Evolutionary conservation across 768 basidiomycete genomes (phyloP).

Genomic region (Naganishia randhawae): DNA sequence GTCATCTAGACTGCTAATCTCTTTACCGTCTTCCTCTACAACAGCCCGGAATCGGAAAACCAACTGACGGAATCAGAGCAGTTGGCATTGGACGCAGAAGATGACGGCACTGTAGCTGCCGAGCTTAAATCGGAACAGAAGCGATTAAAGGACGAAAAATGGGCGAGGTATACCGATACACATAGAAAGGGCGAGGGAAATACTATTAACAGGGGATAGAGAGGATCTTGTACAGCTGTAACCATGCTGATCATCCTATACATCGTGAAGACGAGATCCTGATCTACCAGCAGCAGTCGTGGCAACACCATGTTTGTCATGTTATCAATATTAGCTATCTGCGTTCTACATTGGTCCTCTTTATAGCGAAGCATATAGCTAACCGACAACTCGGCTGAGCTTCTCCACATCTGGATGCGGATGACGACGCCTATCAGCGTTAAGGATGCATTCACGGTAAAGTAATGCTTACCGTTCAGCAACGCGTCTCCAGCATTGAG

Average conservation of each 20-base stretch:
- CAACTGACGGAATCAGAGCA: slow-evolving; percentile 72
- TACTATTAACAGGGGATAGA: slow-evolving; percentile 83
- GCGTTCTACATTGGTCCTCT: neutral
- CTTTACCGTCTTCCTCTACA: neutral
- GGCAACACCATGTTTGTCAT: neutral
- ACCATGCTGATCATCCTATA: neutral
- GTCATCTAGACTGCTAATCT: neutral
- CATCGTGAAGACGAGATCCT: neutral
- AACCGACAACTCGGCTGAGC: slow-evolving; percentile 75
- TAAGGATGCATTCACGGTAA: neutral
- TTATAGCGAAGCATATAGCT: neutral
- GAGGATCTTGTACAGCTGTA: neutral
- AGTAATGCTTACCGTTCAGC: slow-evolving; percentile 60
- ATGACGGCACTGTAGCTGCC: slow-evolving; percentile 70
- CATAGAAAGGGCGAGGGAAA: slow-evolving; percentile 92
- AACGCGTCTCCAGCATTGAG: slow-evolving; percentile 87
- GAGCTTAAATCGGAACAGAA: slow-evolving; percentile 70
- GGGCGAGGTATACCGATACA: slow-evolving; percentile 81
- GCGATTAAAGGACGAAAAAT: slow-evolving; percentile 79
- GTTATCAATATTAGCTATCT: neutral
- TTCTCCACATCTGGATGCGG: slow-evolving; percentile 60
- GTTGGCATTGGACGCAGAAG: slow-evolving; percentile 71
- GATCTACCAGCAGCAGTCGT: neutral
- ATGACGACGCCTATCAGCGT: slow-evolving; percentile 4
- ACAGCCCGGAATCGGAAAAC: slow-evolving; percentile 64